These are phyloP conservation scores for Lentithecium fluviatile DNA, from an alignment of 495 filamentous ascomycete species.

Conservation along the genomic window DNA sequence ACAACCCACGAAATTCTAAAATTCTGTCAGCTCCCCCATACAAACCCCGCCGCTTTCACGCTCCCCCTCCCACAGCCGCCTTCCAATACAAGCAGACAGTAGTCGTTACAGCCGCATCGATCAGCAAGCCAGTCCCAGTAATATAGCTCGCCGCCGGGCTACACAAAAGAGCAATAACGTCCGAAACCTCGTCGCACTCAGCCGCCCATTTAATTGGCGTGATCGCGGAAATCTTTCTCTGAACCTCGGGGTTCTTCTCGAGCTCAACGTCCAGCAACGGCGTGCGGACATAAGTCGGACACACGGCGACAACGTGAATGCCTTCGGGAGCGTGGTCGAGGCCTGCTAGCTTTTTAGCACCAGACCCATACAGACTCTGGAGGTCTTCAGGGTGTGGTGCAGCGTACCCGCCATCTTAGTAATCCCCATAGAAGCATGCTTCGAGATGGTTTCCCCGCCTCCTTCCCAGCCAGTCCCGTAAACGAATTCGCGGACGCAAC, in stretches of 20 bases:
- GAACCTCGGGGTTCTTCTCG: slow-evolving; percentile 10
- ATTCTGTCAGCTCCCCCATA: too few relatives aligned
- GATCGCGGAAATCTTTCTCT: slow-evolving; percentile 3
- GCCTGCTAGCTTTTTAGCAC: neutral
- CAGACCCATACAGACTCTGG: neutral
- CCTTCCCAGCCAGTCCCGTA: slow-evolving; percentile 9
- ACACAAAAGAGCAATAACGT: slow-evolving; percentile 12
- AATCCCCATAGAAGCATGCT: slow-evolving; percentile 17
- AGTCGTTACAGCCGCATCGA: slow-evolving; percentile 16
- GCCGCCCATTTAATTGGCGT: slow-evolving; percentile 11
- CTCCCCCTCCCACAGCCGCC: too few relatives aligned
- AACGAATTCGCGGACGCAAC: slow-evolving; percentile 16
- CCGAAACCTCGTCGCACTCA: slow-evolving; percentile 22
- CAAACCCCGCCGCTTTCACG: too few relatives aligned
- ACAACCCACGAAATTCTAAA: too few relatives aligned
- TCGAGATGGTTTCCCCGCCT: slow-evolving; percentile 11
- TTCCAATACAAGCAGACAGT: slow-evolving; percentile 6
- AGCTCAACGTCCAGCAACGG: neutral
- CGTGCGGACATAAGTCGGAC: slow-evolving; percentile 22
- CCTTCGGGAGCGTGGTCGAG: slow-evolving; percentile 17
- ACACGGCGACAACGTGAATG: slow-evolving; percentile 19
- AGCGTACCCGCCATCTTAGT: slow-evolving; percentile 16
- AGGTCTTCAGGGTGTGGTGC: neutral
- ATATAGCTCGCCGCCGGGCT: slow-evolving; percentile 27
- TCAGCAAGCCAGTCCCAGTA: slow-evolving; percentile 14